Base-by-base conservation (phyloP, 768 basidiomycete species). In the Russula ochroleuca region DNA sequence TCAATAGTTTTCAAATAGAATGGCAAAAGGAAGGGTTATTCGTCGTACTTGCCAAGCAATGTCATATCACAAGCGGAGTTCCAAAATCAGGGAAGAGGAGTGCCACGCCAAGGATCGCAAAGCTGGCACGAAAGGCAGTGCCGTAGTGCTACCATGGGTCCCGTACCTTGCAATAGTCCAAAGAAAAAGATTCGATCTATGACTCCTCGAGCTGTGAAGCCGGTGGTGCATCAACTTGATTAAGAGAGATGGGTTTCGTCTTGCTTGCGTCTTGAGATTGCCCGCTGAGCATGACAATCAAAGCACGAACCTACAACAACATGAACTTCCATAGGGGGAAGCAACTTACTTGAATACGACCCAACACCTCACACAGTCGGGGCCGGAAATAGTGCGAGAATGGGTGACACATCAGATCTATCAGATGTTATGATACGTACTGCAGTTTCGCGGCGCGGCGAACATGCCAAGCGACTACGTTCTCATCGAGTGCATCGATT, bases 381-480 rank as follows among this genome's bases (percentile, higher is more conserved):
- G 23, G 23, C 13, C 13, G 47, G 11, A 47, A 48, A 14, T 23
- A n/a, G 13, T 6, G 1, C 3, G 48, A 28, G 25, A n/a, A n/a
- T 28, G 23, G 23, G 25, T 15, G 25, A 8, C 14, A 5, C 17
- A 28, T 50, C 49, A 14, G n/a, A n/a, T n/a, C n/a, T n/a, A n/a
- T n/a, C n/a, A 50, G 49, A 25, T 13, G 1, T 11, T 15, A 28
- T 28, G 28, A 28, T 21, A 45, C 17, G 58, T 65, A 23, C 37
- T 57, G 48, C 63, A 45, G 50, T 57, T 54, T n/a, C 28, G 49
- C 57, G 15, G 33, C 28, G 49, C 57, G 15, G 33, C 17, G 48
- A 37, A 41, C 38, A 63, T 45, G 48, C 48, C 62, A 13, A n/a
- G 11, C 21, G 65, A 66, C 33, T 59, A 57, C 31, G 56, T 66